Conservation (phyloP, 208 protist species). For the Trypanosomatidae sp. region DNA sequence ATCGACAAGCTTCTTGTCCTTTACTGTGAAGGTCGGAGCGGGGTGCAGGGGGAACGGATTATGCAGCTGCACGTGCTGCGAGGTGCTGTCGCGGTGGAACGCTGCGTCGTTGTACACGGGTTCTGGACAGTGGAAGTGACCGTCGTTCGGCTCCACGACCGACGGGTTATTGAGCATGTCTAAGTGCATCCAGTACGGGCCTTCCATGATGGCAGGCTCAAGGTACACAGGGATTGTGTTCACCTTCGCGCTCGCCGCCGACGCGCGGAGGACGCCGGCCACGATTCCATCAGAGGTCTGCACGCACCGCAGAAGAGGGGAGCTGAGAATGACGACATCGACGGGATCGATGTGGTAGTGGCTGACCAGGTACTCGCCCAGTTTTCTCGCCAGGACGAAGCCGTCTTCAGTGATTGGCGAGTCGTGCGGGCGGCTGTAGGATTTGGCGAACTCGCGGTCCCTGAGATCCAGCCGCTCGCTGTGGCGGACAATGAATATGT, state of each 20-base stretch:
- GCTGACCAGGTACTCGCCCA: conserved; percentile 37
- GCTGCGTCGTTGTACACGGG: conserved; percentile 33
- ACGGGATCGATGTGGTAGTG: conserved; percentile 21
- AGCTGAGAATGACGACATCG: conserved; percentile 35
- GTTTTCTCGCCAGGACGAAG: conserved; percentile 39
- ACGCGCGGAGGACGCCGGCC: conserved; percentile 23
- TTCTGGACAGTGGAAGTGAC: conserved; percentile 30
- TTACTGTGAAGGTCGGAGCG: conserved; percentile 23
- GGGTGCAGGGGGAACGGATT: conserved; percentile 41
- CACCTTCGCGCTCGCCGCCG: conserved; percentile 1
- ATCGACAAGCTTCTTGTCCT: conserved; percentile 33
- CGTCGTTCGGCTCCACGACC: conserved; percentile 13
- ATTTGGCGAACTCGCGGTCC: conserved; percentile 33
- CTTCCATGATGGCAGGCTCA: conserved; percentile 48
- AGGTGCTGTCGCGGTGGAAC: conserved; percentile 34
- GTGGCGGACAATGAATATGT: conserved; percentile 54
- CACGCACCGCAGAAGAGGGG: conserved; percentile 52
- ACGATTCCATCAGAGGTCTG: conserved; percentile 52
- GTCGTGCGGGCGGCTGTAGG: conserved; percentile 51
- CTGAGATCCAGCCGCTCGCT: conserved; percentile 57
- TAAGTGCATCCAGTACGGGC: conserved; percentile 39
- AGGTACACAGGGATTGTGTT: conserved; percentile 34
- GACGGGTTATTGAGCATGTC: conserved; percentile 44
- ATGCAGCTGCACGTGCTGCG: conserved; percentile 24
- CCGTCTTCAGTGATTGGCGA: conserved; percentile 54